Conservation (phyloP, 495 filamentous ascomycete genomes). For the Penicillium steckii region DNA sequence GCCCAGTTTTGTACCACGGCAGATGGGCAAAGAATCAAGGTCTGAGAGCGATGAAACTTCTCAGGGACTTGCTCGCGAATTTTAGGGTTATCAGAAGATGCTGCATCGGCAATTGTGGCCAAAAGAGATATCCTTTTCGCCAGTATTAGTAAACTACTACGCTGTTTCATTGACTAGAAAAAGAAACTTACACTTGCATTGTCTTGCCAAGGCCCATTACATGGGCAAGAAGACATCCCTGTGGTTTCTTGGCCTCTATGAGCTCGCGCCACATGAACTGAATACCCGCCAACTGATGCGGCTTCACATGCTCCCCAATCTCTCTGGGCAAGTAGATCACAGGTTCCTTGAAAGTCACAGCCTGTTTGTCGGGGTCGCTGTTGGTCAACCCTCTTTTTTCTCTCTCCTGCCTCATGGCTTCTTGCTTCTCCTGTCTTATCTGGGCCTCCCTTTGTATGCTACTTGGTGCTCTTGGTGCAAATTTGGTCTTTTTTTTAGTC, state of each 20-base stretch:
- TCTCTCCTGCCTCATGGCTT: conserved; percentile 40
- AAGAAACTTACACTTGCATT: conserved; percentile 67
- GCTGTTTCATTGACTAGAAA: background rate
- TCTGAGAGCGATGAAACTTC: conserved; percentile 57
- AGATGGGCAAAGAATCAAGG: conserved; percentile 74
- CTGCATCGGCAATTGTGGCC: conserved; percentile 66
- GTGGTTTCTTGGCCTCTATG: conserved; percentile 52
- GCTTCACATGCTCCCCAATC: conserved; percentile 51
- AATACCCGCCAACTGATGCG: conserved; percentile 67
- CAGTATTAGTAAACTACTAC: background rate
- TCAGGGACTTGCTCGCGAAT: conserved; percentile 66
- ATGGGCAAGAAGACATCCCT: conserved; percentile 85
- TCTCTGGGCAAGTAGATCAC: conserved; percentile 51
- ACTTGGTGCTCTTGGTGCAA: conserved; percentile 46
- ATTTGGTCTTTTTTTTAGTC: conserved; percentile 37
- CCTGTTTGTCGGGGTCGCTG: conserved; percentile 46
- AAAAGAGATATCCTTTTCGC: conserved; percentile 65
- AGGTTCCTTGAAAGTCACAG: conserved; percentile 69
- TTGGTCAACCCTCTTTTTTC: conserved; percentile 40
- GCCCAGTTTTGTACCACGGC: conserved; percentile 78
- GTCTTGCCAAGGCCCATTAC: conserved; percentile 96
- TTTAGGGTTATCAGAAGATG: conserved; percentile 52
- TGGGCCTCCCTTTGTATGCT: conserved; percentile 41
- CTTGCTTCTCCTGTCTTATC: conserved; percentile 48
- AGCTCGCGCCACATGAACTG: conserved; percentile 90